These are phyloP conservation scores for Spathaspora gorwiae DNA, from an alignment of 805 yeast species.

Conservation along the genomic window DNA sequence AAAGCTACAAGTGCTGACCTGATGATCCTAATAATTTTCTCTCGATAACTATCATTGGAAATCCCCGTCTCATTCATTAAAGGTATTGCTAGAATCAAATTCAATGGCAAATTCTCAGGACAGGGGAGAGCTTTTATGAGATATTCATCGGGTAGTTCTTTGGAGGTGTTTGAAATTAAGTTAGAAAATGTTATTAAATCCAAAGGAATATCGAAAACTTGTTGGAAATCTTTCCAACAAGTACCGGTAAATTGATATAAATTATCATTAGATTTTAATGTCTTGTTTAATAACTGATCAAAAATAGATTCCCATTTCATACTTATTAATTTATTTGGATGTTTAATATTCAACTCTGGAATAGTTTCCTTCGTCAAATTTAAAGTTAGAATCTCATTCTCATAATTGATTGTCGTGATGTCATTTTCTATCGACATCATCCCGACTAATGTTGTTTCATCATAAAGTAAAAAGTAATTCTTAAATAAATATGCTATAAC, in stretches of 20 bases:
- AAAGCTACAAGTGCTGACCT: slow-evolving; percentile 22
- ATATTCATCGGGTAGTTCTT: slow-evolving; percentile 39
- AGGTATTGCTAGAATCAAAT: slow-evolving; percentile 41
- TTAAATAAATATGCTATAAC: slow-evolving; percentile 31
- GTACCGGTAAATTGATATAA: slow-evolving; percentile 48
- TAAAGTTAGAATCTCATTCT: slow-evolving; percentile 22
- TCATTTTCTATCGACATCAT: slow-evolving; percentile 34
- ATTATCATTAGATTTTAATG: slow-evolving; percentile 18
- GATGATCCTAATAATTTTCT: slow-evolving; percentile 19
- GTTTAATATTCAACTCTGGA: slow-evolving; percentile 41
- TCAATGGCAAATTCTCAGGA: slow-evolving; percentile 37
- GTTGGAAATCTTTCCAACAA: slow-evolving; percentile 42
- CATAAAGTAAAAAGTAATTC: slow-evolving; percentile 23
- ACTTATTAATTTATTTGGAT: slow-evolving; percentile 24
- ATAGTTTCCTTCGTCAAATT: slow-evolving; percentile 36
- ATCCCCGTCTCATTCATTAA: slow-evolving; percentile 21
- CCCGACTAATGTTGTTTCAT: slow-evolving; percentile 31
- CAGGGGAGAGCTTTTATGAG: slow-evolving; percentile 34
- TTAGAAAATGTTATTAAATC: slow-evolving; percentile 36
- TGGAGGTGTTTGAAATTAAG: slow-evolving; percentile 25
- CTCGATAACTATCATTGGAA: slow-evolving; percentile 23
- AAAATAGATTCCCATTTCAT: slow-evolving; percentile 40
- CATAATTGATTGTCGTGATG: slow-evolving; percentile 23
- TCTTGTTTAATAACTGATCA: slow-evolving; percentile 13
- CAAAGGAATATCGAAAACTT: slow-evolving; percentile 29